Evolutionary conservation across 805 yeast species (phyloP), one percentile per base, ranked within the genome.

Genomic region (Peterozyma xylosa): DNA sequence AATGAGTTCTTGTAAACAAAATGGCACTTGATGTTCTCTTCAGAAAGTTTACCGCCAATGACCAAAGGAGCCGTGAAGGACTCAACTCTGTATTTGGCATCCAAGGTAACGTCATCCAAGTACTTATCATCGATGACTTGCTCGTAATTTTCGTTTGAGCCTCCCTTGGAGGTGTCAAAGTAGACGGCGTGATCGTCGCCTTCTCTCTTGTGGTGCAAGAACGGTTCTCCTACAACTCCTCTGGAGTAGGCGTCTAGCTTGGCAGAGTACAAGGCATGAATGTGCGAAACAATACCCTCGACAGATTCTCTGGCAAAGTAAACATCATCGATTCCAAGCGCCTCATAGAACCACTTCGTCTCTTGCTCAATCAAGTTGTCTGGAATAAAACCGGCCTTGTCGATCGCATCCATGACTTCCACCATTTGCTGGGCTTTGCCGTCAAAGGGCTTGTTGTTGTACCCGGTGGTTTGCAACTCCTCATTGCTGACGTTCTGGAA

Each of bases 231-330:
- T 43, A 59, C 64, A 51, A 57, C 75, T 40, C 81, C 73, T 49
- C 75, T 66, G 3, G 93, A 84, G 58, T 74, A 86, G 7, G 96
- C 95, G 53, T 91, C 93, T 43, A 93, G 76, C 61, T 93, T 93
- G 45, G 97, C 90, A 32, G 96, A 86, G 64, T 91, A 91, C 43
- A 91, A 71, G 9, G 96, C 85, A 57, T 85, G 85, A 53, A 91
- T 86, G 57, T 90, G 89, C 43, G 82, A 76, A 14, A 86, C 90
- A 52, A 91, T 85, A 48, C 82, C 86, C 42, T 74, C 78, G 11
- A 90, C 84, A 5, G 86, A 69, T 58, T 91, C 96, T 50, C 84
- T 78, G 37, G 93, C 93, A 60, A 91, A 90, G 64, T 86, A 91
- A 30, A 87, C 82, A 58, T 89, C 96, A 58, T 90, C 96, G 47